These are phyloP conservation scores for Scorias spongiosa DNA, from an alignment of 2,329 filamentous ascomycete genomes.

Conservation along the genomic window DNA sequence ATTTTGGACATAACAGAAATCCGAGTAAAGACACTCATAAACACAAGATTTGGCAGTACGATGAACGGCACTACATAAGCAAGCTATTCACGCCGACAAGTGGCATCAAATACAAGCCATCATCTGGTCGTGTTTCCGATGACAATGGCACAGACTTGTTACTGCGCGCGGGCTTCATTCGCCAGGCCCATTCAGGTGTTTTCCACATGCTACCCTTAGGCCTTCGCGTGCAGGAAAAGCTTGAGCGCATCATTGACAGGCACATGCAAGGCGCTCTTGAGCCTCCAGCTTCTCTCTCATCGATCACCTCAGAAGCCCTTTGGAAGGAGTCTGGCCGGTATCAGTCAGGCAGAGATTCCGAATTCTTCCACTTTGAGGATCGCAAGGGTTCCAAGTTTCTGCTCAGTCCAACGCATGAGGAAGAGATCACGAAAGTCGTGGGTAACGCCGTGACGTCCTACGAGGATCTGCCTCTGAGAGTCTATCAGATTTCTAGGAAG, in stretches of 20 bases:
- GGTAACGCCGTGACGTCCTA: constrained; percentile 61
- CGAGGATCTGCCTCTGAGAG: constrained; percentile 65
- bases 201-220: constrained; percentile 88
- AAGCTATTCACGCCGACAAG: constrained; percentile 62
- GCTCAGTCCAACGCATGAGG: constrained; percentile 85
- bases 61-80: constrained; percentile 49
- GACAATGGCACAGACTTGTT: constrained; percentile 32
- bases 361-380: constrained; percentile 71
- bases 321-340: constrained; percentile 77
- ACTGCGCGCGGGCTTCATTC: constrained; percentile 30
- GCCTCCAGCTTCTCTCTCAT: constrained; percentile 69
- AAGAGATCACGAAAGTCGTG: constrained; percentile 81
- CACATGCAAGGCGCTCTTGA: constrained; percentile 65
- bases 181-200: constrained; percentile 68
- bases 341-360: constrained; percentile 23
- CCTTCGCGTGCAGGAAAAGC: constrained; percentile 71
- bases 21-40: not conserved
- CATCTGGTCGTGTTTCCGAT: constrained; percentile 42
- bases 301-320: constrained; percentile 67
- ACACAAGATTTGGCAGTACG: constrained; percentile 26
- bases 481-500: constrained; percentile 89
- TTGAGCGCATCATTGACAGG: constrained; percentile 72
- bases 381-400: constrained; percentile 61
- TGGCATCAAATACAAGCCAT: constrained; percentile 6
- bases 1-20: not conserved